A percentile compares a stretch with the other conserved stretches of the same genome.
Evolutionary conservation across 495 filamentous ascomycete genomes (phyloP).

Genomic region (Xylaria nigripes): DNA sequence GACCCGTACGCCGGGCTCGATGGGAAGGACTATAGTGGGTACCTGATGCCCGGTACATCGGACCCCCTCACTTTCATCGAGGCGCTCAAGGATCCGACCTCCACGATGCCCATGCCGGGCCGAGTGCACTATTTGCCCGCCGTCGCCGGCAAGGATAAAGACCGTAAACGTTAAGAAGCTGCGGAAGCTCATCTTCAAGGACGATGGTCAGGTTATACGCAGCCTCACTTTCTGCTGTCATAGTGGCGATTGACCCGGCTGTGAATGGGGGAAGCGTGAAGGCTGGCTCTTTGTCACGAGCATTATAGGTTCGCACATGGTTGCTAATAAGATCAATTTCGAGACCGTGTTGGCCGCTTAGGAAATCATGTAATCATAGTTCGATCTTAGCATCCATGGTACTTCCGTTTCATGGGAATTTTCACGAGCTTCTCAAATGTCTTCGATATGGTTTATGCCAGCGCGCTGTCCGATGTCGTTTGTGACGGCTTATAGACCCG

Average conservation of each 20-base stretch:
- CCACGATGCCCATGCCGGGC: conserved; percentile 30
- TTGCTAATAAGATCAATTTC: conserved; percentile 49
- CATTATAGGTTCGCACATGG: conserved; percentile 43
- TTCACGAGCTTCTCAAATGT: conserved; percentile 16
- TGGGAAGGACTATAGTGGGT: conserved; percentile 53
- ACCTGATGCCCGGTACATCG: conserved; percentile 44
- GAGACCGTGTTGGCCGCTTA: conserved; percentile 5
- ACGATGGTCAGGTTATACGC: conserved; percentile 47
- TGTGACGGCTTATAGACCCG: background rate
- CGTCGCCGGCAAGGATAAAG: conserved; percentile 8
- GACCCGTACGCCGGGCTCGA: conserved; percentile 46
- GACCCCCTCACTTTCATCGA: conserved; percentile 29
- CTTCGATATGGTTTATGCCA: conserved; percentile 10
- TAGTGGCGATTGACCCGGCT: conserved; percentile 44
- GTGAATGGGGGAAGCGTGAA: conserved; percentile 32
- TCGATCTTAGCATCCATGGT: conserved; percentile 48
- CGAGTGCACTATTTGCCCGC: conserved; percentile 41
- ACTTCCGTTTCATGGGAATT: no score
- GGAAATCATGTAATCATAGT: background rate
- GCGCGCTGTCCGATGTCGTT: conserved; percentile 13
- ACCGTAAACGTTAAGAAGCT: conserved; percentile 30
- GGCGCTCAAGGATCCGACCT: conserved; percentile 30
- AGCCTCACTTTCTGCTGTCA: conserved; percentile 44
- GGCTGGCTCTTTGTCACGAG: conserved; percentile 55
- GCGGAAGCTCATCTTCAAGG: conserved; percentile 44